These are phyloP conservation scores for Yamadazyma dushanensis DNA, from an alignment of 1,139 yeast genomes.

Conservation along the genomic window DNA sequence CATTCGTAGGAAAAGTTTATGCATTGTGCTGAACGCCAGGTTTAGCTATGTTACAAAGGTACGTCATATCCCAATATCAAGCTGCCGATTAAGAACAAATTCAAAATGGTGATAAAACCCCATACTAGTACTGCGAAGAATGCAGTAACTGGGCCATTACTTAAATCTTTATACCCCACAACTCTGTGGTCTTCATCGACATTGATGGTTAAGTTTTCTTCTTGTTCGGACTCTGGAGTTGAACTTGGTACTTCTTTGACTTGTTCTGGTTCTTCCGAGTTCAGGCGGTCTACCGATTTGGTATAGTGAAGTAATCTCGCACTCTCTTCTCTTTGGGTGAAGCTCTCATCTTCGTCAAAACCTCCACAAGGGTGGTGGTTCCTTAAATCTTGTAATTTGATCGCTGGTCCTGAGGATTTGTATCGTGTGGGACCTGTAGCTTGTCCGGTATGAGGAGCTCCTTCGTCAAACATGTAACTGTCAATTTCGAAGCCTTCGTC, in stretches of 20 bases:
- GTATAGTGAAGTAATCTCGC: slow-evolving; percentile 1
- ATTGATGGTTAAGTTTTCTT: too few species aligned
- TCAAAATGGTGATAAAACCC: slow-evolving; percentile 53
- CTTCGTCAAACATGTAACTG: slow-evolving; percentile 4
- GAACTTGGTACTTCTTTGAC: not conserved
- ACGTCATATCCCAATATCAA: slow-evolving; percentile 46
- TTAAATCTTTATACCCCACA: slow-evolving; percentile 47
- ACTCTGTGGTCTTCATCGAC: slow-evolving; percentile 20
- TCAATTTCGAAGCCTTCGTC: slow-evolving; percentile 24
- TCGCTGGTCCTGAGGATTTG: slow-evolving; percentile 42
- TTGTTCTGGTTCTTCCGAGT: not conserved
- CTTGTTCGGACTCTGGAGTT: not conserved
- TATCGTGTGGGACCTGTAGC: slow-evolving; percentile 18
- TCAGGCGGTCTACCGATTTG: not conserved
- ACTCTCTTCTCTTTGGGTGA: slow-evolving; percentile 3
- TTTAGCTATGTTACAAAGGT: slow-evolving; percentile 23
- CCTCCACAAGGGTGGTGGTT: slow-evolving; percentile 49
- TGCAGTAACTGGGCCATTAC: slow-evolving; percentile 50
- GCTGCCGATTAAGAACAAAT: slow-evolving; percentile 51
- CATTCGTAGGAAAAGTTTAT: not conserved
- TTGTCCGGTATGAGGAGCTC: not conserved
- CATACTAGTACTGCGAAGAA: slow-evolving; percentile 48
- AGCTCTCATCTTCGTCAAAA: slow-evolving; percentile 42
- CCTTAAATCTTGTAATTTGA: slow-evolving; percentile 41
- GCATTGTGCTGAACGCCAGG: not conserved